Percentiles rank a stretch among this genome's conserved stretches.
Conservation (phyloP, 257 asterid species). For the Handroanthus guayacan region DNA sequence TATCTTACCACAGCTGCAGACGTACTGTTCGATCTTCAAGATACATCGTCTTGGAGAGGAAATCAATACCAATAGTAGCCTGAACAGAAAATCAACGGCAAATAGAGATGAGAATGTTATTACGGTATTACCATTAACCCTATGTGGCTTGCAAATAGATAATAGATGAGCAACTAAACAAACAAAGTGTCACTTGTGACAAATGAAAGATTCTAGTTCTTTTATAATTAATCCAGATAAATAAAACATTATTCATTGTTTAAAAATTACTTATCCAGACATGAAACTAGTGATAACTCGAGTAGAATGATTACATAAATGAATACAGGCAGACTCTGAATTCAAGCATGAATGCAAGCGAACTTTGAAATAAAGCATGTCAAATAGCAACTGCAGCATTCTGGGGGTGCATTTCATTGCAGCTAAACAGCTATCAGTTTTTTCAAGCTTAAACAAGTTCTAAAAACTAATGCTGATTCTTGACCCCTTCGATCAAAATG, state of each 20-base stretch:
- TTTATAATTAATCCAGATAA: background rate
- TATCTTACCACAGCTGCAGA: constrained; percentile 86
- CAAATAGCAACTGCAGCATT: constrained; percentile 1
- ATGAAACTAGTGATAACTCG: constrained; percentile 2
- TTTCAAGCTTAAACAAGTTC: constrained; percentile 13
- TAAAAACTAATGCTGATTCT: constrained; percentile 4
- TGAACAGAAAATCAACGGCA: constrained; percentile 43
- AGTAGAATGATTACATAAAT: background rate
- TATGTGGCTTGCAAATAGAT: constrained; percentile 19
- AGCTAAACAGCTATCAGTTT: background rate
- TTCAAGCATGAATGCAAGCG: constrained; percentile 3
- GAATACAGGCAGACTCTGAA: background rate
- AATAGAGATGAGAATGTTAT: constrained; percentile 16
- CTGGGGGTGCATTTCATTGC: background rate
- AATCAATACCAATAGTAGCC: constrained; percentile 97
- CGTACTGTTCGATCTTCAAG: constrained; percentile 96
- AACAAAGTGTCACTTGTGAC: background rate
- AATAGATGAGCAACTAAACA: background rate
- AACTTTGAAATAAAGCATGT: constrained; percentile 20
- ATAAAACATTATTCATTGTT: background rate
- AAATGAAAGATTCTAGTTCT: too few species aligned
- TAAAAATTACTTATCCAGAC: constrained; percentile 4
- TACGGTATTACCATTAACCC: background rate
- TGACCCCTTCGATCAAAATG: background rate
- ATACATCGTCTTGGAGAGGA: constrained; percentile 92